phyloP scores from a whole-genome alignment of 305 asterid species.

The Caryopteris hybrid region DNA sequence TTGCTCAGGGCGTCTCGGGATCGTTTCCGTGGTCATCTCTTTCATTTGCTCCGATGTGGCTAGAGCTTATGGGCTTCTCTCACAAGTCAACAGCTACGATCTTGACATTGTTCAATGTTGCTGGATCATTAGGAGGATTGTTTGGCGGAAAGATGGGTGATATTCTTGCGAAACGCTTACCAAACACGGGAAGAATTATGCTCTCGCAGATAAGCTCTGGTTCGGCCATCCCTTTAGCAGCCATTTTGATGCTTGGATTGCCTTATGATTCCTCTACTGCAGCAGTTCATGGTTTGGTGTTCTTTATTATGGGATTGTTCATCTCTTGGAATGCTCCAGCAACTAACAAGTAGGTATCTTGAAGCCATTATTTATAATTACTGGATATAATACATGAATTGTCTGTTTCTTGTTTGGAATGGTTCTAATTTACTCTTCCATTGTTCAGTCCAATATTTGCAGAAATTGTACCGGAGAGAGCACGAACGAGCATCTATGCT shows the following conservation, averaged over 20 bases:
- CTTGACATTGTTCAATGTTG: constrained; percentile 51
- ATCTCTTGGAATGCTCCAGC: constrained; percentile 81
- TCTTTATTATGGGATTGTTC: constrained; percentile 59
- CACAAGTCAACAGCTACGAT: constrained; percentile 61
- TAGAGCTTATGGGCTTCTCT: constrained; percentile 85
- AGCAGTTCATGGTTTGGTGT: constrained; percentile 47
- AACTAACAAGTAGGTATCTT: constrained; percentile 67
- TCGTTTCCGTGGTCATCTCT: constrained; percentile 82
- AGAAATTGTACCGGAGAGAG: constrained; percentile 67
- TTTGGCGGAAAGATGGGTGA: constrained; percentile 90
- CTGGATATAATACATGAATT: no score
- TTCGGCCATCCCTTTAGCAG: constrained; percentile 75
- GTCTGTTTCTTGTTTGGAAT: background rate
- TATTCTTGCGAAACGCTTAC: constrained; percentile 45
- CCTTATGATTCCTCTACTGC: constrained; percentile 61
- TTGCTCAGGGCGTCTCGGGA: constrained; percentile 77
- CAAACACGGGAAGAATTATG: constrained; percentile 67
- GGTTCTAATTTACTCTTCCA: background rate
- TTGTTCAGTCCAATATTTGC: constrained; percentile 77
- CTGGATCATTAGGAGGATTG: constrained; percentile 59
- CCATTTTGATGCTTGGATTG: constrained; percentile 57
- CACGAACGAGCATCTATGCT: constrained; percentile 80
- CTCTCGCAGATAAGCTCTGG: constrained; percentile 85
- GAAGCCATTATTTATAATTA: background rate
- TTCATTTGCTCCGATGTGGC: constrained; percentile 81